A percentile compares a stretch with the other conserved stretches of the same genome.
Conservation (phyloP, 2,329 filamentous ascomycete genomes). For the Beauveria australis region DNA sequence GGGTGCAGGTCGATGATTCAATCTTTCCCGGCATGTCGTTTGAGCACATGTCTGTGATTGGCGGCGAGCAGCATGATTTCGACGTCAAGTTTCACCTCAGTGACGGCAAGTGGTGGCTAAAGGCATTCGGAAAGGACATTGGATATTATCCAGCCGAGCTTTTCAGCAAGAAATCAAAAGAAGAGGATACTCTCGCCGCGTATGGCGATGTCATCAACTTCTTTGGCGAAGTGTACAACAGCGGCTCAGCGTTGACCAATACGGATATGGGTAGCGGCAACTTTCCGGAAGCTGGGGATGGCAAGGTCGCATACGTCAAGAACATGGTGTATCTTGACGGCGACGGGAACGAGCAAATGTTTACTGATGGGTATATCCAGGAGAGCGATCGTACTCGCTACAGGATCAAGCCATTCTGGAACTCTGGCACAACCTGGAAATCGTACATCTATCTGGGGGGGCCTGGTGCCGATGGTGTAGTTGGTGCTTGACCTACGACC, state of each 20-base stretch:
- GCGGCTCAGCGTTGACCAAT: slow-evolving; percentile 12
- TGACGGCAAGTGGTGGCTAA: slow-evolving; percentile 17
- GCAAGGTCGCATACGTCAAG: slow-evolving; percentile 14
- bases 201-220: slow-evolving; percentile 13
- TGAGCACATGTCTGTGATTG: slow-evolving; percentile 11
- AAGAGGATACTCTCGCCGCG: slow-evolving; percentile 10
- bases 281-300: slow-evolving; percentile 15
- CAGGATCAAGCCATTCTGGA: slow-evolving; percentile 11
- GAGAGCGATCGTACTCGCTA: slow-evolving; percentile 14
- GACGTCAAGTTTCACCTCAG: slow-evolving; percentile 12
- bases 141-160: slow-evolving; percentile 17
- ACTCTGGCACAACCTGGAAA: slow-evolving; percentile 14
- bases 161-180: slow-evolving; percentile 10
- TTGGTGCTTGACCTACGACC: slow-evolving; percentile 12
- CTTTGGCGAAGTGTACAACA: slow-evolving; percentile 18
- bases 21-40: slow-evolving; percentile 16
- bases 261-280: slow-evolving; percentile 19
- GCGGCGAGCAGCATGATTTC: slow-evolving; percentile 14
- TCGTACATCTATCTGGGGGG: slow-evolving; percentile 16
- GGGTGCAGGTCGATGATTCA: slow-evolving; percentile 15
- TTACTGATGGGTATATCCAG: slow-evolving; percentile 7
- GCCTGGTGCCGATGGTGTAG: slow-evolving; percentile 15
- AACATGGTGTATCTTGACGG: slow-evolving; percentile 14
- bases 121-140: slow-evolving; percentile 11
- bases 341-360: background rate